phyloP scores from a whole-genome alignment of 2,329 filamentous ascomycete species.

The Cylindrodendrum hubeiense region DNA sequence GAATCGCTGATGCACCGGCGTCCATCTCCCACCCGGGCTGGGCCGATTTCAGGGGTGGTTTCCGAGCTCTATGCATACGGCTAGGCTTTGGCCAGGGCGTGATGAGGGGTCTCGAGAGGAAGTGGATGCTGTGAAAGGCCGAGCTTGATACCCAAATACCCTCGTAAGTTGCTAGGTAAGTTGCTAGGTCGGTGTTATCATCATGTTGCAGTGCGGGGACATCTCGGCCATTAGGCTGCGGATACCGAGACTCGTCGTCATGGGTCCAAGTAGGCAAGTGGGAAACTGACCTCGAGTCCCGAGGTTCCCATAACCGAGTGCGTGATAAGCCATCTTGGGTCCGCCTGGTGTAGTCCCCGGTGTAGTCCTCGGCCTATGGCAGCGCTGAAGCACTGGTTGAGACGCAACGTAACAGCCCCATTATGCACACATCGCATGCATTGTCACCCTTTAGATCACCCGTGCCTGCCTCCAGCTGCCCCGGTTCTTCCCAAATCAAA shows the following conservation, averaged over 20 bases:
- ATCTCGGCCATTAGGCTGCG: not conserved
- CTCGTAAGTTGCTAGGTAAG: not conserved
- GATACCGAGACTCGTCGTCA: not conserved
- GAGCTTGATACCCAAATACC: not conserved
- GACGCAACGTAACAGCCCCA: not conserved
- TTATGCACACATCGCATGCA: not conserved
- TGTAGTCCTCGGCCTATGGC: not conserved
- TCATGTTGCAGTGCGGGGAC: not conserved
- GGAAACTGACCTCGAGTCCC: not conserved
- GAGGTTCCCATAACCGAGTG: not conserved
- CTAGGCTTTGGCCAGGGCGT: not conserved
- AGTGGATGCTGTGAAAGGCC: not conserved
- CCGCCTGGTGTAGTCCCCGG: not conserved
- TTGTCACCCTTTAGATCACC: not conserved
- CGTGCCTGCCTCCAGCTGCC: not conserved
- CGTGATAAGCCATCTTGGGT: not conserved
- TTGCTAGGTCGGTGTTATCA: not conserved
- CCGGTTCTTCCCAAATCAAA: not conserved
- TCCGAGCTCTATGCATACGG: not conserved
- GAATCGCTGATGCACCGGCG: not conserved
- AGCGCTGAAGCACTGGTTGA: not conserved
- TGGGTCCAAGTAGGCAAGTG: not conserved
- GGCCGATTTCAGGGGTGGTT: not conserved
- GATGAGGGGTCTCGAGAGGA: not conserved
- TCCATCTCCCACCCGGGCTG: not conserved